Conservation (phyloP, 2,329 filamentous ascomycete species). For the Penicillium rolfsii region DNA sequence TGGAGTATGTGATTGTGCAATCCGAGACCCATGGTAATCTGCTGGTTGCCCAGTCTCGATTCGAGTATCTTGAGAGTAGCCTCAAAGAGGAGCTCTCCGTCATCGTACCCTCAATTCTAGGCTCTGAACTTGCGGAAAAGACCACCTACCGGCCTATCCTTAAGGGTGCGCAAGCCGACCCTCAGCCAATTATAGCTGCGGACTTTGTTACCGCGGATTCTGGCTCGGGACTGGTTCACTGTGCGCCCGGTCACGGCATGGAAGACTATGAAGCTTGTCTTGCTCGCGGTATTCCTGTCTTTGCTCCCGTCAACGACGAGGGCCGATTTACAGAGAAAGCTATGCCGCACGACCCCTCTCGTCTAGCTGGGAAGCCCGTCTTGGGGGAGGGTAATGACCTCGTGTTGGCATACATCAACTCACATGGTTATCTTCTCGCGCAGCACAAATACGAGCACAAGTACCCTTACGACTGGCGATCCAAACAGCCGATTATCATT, state of each 20-base stretch:
- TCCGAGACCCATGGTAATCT: slow-evolving; percentile 61
- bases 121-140: slow-evolving; percentile 64
- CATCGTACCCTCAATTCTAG: slow-evolving; percentile 61
- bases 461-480: slow-evolving; percentile 97
- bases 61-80: slow-evolving; percentile 61
- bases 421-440: slow-evolving; percentile 64
- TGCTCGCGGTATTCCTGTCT: slow-evolving; percentile 69
- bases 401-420: slow-evolving; percentile 70
- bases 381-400: slow-evolving; percentile 69
- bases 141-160: slow-evolving; percentile 73
- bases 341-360: slow-evolving; percentile 68
- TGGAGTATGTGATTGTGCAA: slow-evolving; percentile 72
- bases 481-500: slow-evolving; percentile 87
- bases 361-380: slow-evolving; percentile 72
- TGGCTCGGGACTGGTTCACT: slow-evolving; percentile 93
- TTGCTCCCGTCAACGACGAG: slow-evolving; percentile 80
- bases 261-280: slow-evolving; percentile 89
- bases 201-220: slow-evolving; percentile 87
- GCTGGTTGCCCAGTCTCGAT: slow-evolving; percentile 71
- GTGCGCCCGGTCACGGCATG: slow-evolving; percentile 93
- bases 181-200: slow-evolving; percentile 76
- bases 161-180: slow-evolving; percentile 58
- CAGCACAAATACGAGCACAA: slow-evolving; percentile 80
- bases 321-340: slow-evolving; percentile 81
- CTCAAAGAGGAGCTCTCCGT: slow-evolving; percentile 56